Percentiles rank a stretch among this genome's conserved stretches.
Evolutionary conservation across 805 yeast genomes (phyloP).

Genomic region (Saccharomycopsis schoenii): DNA sequence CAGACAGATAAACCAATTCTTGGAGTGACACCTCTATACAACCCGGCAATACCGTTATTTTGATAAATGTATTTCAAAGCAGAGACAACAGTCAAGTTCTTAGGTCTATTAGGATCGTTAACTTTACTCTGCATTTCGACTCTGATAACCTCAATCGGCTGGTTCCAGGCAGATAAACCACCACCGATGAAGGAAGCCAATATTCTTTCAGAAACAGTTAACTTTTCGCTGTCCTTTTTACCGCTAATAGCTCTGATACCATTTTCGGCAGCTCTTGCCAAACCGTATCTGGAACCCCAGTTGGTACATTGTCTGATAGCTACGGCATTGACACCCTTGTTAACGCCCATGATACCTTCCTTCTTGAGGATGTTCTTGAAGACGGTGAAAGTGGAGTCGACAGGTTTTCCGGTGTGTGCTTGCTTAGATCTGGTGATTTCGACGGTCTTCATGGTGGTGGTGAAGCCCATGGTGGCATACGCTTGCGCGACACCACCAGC

Average conservation of each 20-base stretch:
- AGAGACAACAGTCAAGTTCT: conserved; percentile 67
- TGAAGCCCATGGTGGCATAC: conserved; percentile 92
- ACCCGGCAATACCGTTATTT: conserved; percentile 78
- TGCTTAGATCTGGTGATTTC: conserved; percentile 91
- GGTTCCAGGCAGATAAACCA: conserved; percentile 97
- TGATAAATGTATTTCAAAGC: conserved; percentile 77
- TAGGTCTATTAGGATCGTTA: conserved; percentile 91
- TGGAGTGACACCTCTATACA: conserved; percentile 94
- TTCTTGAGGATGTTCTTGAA: conserved; percentile 72
- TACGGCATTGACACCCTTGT: conserved; percentile 96
- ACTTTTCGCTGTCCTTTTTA: conserved; percentile 50
- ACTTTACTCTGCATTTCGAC: conserved; percentile 97
- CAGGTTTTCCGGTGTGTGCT: conserved; percentile 54
- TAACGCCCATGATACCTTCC: conserved; percentile 91
- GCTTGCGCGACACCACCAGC: conserved; percentile 96
- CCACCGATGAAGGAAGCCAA: conserved; percentile 88
- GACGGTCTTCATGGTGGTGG: conserved; percentile 98
- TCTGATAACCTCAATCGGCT: conserved; percentile 95
- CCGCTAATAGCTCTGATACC: conserved; percentile 54
- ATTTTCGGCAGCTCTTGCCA: conserved; percentile 86
- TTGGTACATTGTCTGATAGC: conserved; percentile 98
- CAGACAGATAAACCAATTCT: conserved; percentile 94
- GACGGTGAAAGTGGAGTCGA: conserved; percentile 72
- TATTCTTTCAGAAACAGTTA: conserved; percentile 72
- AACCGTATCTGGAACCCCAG: conserved; percentile 97